phyloP scores from a whole-genome alignment of 106 monocot species.

The Triglochin maritima region DNA sequence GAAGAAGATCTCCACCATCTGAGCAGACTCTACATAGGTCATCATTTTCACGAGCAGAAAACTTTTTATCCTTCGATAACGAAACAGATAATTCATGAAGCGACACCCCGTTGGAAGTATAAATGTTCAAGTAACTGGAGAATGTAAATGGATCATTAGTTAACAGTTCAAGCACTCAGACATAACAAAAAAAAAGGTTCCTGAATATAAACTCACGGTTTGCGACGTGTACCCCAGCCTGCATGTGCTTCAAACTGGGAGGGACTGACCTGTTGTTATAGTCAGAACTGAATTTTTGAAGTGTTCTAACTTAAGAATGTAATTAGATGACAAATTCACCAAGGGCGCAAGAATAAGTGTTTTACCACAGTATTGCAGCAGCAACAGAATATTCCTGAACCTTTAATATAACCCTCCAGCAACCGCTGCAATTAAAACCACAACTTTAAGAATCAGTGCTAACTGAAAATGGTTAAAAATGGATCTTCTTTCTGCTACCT shows the following conservation, averaged over 20 bases:
- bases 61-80: conserved; percentile 53
- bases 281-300: conserved; percentile 1
- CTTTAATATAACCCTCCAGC: conserved; percentile 90
- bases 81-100: conserved; percentile 94
- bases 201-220: conserved; percentile 60
- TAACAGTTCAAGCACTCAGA: not conserved
- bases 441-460: not conserved
- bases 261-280: conserved; percentile 57
- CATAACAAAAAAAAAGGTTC: not conserved
- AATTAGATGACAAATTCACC: not conserved
- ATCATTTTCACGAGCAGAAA: conserved; percentile 63
- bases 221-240: conserved; percentile 67
- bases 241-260: conserved; percentile 99
- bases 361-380: conserved; percentile 84
- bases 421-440: conserved; percentile 41
- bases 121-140: conserved; percentile 84
- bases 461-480: not conserved
- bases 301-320: not conserved
- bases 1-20: conserved; percentile 89
- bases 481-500: conserved; percentile 33
- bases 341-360: not conserved
- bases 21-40: conserved; percentile 88
- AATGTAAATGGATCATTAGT: not conserved
- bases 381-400: conserved; percentile 70
- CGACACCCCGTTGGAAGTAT: conserved; percentile 97